Evolutionary conservation across 495 filamentous ascomycete genomes (phyloP), one percentile per base, ranked within the genome.

Genomic region (Lophiotrema nucula): DNA sequence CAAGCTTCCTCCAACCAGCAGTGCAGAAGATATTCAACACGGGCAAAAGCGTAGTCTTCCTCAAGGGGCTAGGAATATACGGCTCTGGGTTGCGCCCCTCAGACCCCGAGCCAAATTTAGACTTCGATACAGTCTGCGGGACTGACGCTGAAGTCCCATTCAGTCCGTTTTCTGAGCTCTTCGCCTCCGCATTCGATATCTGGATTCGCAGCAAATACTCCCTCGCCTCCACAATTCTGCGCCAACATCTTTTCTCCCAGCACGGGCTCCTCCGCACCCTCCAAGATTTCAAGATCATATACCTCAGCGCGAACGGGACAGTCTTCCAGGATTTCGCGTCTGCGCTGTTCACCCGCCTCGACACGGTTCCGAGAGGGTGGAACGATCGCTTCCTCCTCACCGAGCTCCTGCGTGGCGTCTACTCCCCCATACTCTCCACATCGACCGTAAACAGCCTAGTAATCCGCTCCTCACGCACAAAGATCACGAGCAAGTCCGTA

Each of bases 11-110:
- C 5, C 81, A 83, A 35, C 76, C 83, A 1, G 79, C 83, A 1
- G 82, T 82, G 1, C 69, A 75, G 12, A 87, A 82, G 56, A 88
- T 96, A 22, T 90, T 96, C 54, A 89, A 83, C 0, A 85, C 88
- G 3, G 92, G 93, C 0, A 96, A 97, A 68, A 93, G 85, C 64
- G 85, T 90, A 57, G 83, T 93, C 1, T 88, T 97, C 46, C 71
- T 96, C 18, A 86, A 84, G 27, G 80, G 83, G 27, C 46, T 77
- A 89, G 47, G 79, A n/a, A 60, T 59, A 39, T 66, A 64, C 38
- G 53, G 46, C 16, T 21, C 57, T 47, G 50, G 25, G 26, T 24
- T 47, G 21, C n/a, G 31, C 18, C 12, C n/a, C 16, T 19, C 25
- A 15, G 35, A 49, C 39, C 24, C 19, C 3, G 78, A 78, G 54